Percentiles rank a stretch among this genome's conserved stretches.
Evolutionary conservation across 2,329 filamentous ascomycete genomes (phyloP).

Genomic region (Monosporascus sp.): DNA sequence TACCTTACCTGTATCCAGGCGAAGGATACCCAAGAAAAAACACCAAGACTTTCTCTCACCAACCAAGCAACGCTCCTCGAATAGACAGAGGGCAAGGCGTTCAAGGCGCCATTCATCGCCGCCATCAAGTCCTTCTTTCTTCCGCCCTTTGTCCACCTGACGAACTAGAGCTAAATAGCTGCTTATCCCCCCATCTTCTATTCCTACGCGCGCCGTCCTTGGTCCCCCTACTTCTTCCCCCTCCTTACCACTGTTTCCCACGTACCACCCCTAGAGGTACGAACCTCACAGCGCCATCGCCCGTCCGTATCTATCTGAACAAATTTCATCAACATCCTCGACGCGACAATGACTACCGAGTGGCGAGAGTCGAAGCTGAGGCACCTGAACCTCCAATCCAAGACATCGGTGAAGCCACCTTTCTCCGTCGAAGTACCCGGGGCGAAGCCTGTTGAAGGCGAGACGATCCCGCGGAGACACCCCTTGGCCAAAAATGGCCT

Average conservation of each 20-base stretch:
- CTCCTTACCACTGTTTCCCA: background rate
- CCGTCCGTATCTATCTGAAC: no score
- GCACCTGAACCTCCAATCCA: slow-evolving; percentile 30
- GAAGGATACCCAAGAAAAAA: background rate
- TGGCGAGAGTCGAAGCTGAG: slow-evolving; percentile 27
- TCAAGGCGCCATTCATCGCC: background rate
- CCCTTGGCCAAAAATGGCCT: slow-evolving; percentile 57
- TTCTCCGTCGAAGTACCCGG: slow-evolving; percentile 66
- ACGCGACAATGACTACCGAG: slow-evolving; percentile 19
- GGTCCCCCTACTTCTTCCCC: background rate
- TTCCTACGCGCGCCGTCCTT: no score
- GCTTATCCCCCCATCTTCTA: no score
- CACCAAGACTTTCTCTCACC: background rate
- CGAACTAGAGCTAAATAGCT: background rate
- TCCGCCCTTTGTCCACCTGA: background rate
- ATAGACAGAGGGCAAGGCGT: background rate
- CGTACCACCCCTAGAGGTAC: no score
- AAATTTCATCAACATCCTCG: background rate
- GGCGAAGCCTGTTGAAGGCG: slow-evolving; percentile 59
- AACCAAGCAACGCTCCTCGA: background rate
- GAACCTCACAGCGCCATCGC: background rate
- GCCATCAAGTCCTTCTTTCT: background rate
- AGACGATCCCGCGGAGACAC: slow-evolving; percentile 69
- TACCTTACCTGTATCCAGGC: background rate
- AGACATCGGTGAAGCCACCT: slow-evolving; percentile 54